A percentile compares a stretch with the other conserved stretches of the same genome.
phyloP scores from a whole-genome alignment of 805 yeast species.

The Kluyveromyces siamensis region DNA sequence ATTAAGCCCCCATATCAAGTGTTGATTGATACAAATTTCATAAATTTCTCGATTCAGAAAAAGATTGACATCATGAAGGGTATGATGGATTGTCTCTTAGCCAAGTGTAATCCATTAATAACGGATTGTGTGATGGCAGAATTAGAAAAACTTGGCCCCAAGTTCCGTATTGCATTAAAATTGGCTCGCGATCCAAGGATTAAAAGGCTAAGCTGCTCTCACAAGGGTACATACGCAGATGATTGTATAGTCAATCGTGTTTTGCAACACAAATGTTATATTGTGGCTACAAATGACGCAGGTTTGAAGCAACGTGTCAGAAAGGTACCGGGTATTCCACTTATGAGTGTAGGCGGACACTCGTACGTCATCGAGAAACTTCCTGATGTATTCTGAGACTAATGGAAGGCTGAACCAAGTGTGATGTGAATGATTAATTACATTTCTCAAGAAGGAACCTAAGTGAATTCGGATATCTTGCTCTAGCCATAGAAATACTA shows the following conservation, averaged over 20 bases:
- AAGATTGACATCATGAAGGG: slow-evolving; percentile 92
- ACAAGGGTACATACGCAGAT: slow-evolving; percentile 96
- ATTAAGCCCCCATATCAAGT: slow-evolving; percentile 98
- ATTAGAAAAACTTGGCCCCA: slow-evolving; percentile 90
- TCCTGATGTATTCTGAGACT: slow-evolving; percentile 73
- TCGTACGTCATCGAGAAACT: slow-evolving; percentile 87
- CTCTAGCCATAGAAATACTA: background rate
- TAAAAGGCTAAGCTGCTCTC: slow-evolving; percentile 77
- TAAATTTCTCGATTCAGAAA: slow-evolving; percentile 92
- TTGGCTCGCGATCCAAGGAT: slow-evolving; percentile 93
- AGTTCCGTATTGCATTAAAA: slow-evolving; percentile 83
- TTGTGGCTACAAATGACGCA: slow-evolving; percentile 97
- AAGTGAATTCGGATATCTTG: background rate
- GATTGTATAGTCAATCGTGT: slow-evolving; percentile 92
- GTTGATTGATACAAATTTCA: slow-evolving; percentile 90
- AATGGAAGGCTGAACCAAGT: background rate
- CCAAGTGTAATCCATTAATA: slow-evolving; percentile 89
- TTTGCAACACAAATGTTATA: slow-evolving; percentile 91
- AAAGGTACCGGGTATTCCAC: slow-evolving; percentile 94
- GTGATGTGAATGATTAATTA: background rate
- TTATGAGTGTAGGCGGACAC: slow-evolving; percentile 94
- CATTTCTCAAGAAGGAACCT: background rate
- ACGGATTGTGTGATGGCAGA: slow-evolving; percentile 99
- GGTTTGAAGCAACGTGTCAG: slow-evolving; percentile 89
- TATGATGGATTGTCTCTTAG: slow-evolving; percentile 91